phyloP scores from a whole-genome alignment of 2,329 filamentous ascomycete species.

The Talaromyces funiculosus region DNA sequence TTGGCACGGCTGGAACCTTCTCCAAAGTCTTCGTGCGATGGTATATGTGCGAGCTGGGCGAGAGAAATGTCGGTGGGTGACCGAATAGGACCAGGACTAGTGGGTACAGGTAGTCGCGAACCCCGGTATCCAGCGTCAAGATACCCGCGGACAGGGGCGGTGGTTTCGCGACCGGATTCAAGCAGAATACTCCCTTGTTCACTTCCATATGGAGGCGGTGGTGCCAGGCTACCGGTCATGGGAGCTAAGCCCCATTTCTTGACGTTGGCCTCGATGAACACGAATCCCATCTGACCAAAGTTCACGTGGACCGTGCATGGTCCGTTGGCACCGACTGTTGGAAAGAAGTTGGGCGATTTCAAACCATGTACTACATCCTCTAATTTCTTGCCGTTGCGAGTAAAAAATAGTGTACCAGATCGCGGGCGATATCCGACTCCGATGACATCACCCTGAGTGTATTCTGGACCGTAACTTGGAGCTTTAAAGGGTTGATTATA shows the following conservation, averaged over 20 bases:
- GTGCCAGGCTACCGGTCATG: conserved; percentile 89
- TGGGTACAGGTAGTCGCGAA: conserved; percentile 65
- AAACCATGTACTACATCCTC: conserved; percentile 91
- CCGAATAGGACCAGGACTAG: conserved; percentile 80
- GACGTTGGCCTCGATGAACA: conserved; percentile 98
- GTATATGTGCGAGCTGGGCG: conserved; percentile 70
- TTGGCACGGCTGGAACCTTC: conserved; percentile 60
- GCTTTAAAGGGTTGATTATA: conserved; percentile 87
- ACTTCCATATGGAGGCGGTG: conserved; percentile 91
- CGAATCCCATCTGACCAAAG: conserved; percentile 94
- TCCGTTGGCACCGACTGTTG: conserved; percentile 91
- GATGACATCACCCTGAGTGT: conserved; percentile 90
- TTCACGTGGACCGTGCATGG: conserved; percentile 93
- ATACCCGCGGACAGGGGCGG: conserved; percentile 36
- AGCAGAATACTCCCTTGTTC: conserved; percentile 95
- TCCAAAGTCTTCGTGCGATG: conserved; percentile 61
- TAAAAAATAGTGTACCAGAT: conserved; percentile 95
- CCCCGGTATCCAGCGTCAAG: conserved; percentile 66
- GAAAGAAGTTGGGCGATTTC: conserved; percentile 95
- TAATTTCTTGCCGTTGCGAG: conserved; percentile 92
- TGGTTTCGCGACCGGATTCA: conserved; percentile 67
- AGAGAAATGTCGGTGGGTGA: conserved; percentile 95
- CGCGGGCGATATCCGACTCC: conserved; percentile 92
- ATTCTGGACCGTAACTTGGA: conserved; percentile 73
- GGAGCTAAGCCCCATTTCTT: conserved; percentile 99